These are phyloP conservation scores for Chenopodium formosanum DNA, from an alignment of 148 eudicot genomes.

Conservation along the genomic window DNA sequence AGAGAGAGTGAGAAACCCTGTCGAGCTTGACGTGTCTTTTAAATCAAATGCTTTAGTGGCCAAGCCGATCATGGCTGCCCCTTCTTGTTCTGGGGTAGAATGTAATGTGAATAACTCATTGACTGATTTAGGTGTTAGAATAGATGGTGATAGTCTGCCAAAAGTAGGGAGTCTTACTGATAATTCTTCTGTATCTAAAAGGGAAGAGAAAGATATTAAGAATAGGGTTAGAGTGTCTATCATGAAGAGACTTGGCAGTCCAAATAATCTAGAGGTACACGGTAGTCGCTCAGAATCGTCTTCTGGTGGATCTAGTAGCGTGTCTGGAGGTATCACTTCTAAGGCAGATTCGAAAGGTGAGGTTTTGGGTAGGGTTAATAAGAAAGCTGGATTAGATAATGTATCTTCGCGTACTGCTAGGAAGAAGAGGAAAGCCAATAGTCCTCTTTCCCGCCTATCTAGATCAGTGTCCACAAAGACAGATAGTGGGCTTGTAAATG, in stretches of 20 bases:
- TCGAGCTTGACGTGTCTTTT: slow-evolving; percentile 75
- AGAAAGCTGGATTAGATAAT: slow-evolving; percentile 23
- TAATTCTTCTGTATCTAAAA: slow-evolving; percentile 15
- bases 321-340: slow-evolving; percentile 20
- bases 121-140: slow-evolving; percentile 27
- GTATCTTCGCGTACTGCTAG: slow-evolving; percentile 27
- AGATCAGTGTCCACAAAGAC: slow-evolving; percentile 30
- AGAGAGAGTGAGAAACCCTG: slow-evolving; percentile 48
- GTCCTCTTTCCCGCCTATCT: slow-evolving; percentile 27
- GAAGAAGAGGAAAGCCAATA: slow-evolving; percentile 45
- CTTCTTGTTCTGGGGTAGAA: slow-evolving; percentile 37
- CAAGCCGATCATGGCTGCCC: slow-evolving; percentile 49
- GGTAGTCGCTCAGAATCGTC: slow-evolving; percentile 25
- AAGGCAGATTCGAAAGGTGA: slow-evolving; percentile 24
- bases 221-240: slow-evolving; percentile 21
- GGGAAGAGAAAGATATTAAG: slow-evolving; percentile 27
- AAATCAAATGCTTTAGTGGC: slow-evolving; percentile 75
- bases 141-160: slow-evolving; percentile 24
- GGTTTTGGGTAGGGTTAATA: slow-evolving; percentile 32
- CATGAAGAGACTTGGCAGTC: slow-evolving; percentile 23
- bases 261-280: slow-evolving; percentile 19
- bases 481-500: slow-evolving; percentile 26
- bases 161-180: slow-evolving; percentile 18
- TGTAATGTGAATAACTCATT: slow-evolving; percentile 18
- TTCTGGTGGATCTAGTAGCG: slow-evolving; percentile 16